Percentiles rank a stretch among this genome's conserved stretches.
Conservation (phyloP, 805 yeast genomes). For the Citeromyces matritensis region DNA sequence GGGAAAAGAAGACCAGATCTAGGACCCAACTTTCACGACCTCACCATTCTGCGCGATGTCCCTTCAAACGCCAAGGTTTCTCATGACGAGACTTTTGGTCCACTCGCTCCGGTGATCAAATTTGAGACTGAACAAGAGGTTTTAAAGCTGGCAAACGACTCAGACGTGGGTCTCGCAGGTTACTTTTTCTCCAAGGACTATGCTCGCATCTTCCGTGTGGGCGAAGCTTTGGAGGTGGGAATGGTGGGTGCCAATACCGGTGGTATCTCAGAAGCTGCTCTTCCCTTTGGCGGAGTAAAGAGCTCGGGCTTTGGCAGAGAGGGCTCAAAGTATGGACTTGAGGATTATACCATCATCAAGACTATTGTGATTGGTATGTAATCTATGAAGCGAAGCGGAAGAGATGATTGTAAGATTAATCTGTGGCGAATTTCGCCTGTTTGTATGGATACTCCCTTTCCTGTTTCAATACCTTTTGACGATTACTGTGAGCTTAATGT, state of each 20-base stretch:
- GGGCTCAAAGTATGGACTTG: constrained; percentile 63
- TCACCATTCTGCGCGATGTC: constrained; percentile 53
- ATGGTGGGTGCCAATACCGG: constrained; percentile 81
- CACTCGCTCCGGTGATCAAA: constrained; percentile 56
- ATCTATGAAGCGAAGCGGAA: too few relatives aligned
- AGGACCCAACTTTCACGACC: constrained; percentile 52
- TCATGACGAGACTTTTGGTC: constrained; percentile 73
- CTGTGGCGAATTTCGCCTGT: too few relatives aligned
- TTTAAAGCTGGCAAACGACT: constrained; percentile 42
- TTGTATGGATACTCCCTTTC: too few relatives aligned
- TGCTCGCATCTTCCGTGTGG: constrained; percentile 37
- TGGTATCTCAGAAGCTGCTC: constrained; percentile 47
- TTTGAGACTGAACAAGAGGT: constrained; percentile 56
- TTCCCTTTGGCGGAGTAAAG: constrained; percentile 69
- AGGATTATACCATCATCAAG: constrained; percentile 56
- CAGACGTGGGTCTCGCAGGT: constrained; percentile 66
- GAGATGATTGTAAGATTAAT: too few relatives aligned
- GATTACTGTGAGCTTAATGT: too few relatives aligned
- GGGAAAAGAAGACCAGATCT: constrained; percentile 38
- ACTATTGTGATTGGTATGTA: constrained; percentile 37
- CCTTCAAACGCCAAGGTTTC: constrained; percentile 39
- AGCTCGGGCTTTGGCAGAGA: constrained; percentile 74
- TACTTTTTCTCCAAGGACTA: constrained; percentile 52
- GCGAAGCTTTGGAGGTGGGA: constrained; percentile 59
- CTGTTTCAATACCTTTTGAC: too few relatives aligned